A percentile compares a stretch with the other conserved stretches of the same genome.
Conservation (phyloP, 139 green algal species). For the Yamagishiella unicocca region DNA sequence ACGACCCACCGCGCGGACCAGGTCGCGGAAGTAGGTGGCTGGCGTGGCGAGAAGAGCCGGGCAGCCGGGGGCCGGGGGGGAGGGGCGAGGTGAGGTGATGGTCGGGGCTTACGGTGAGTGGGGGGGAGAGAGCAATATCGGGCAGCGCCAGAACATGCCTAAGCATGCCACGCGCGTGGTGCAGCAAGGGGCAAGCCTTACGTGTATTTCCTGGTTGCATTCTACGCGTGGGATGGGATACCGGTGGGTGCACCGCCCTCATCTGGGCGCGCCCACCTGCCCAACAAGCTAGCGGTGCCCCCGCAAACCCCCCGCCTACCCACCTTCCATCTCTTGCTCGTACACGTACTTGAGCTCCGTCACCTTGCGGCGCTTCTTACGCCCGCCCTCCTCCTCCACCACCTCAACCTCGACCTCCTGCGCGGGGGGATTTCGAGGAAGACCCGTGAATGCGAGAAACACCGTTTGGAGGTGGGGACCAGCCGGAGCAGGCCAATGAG, state of each 20-base stretch:
- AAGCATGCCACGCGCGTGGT: no score
- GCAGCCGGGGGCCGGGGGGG: not conserved
- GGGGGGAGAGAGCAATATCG: not conserved
- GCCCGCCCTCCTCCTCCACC: constrained; percentile 56
- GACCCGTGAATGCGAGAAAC: no score
- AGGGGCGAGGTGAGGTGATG: not conserved
- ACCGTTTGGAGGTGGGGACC: no score
- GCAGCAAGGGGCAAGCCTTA: no score
- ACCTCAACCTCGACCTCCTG: constrained; percentile 81
- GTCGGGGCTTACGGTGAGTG: not conserved
- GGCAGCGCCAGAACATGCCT: no score
- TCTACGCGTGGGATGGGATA: no score
- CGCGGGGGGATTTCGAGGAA: no score
- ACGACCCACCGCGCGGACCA: constrained; percentile 71
- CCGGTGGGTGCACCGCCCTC: no score
- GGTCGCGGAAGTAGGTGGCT: constrained; percentile 75
- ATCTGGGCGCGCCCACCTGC: no score
- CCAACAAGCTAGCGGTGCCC: not conserved
- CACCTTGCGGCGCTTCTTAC: constrained; percentile 55
- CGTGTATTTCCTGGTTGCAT: no score
- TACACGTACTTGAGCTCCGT: constrained; percentile 79
- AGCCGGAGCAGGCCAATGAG: no score
- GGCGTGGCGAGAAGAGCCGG: not conserved
- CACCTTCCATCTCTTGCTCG: constrained; percentile 82
- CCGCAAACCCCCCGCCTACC: not conserved